Base-by-base conservation (phyloP, 169 alveolate species). In the Ichthyophthirius multifiliis region DNA sequence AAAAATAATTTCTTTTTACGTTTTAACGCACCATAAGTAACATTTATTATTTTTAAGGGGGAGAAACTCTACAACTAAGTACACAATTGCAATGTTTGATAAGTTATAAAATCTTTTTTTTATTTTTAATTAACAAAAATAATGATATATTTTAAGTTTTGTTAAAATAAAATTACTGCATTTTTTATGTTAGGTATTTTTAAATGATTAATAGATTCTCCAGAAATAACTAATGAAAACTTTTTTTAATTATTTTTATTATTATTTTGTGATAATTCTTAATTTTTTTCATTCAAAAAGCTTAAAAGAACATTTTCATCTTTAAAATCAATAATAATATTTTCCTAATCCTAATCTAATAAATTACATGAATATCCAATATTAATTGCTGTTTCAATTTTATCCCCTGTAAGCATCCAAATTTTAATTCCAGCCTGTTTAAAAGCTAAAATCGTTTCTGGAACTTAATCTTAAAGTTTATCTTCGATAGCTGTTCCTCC, bases 401-500 rank as follows among this genome's bases (percentile, higher is more conserved):
- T 92, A 78, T 93, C 97, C 15, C 98, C 98, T 4, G 98, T 95
- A 18, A 93, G 62, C 90, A 95, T 89, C 95, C 98, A 95, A 47
- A 95, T 78, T 55, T 93, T 87, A 32, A 92, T 91, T 3, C 99
- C 99, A 10, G 99, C 99, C 62, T 93, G 95, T 84, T 96, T 94
- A 48, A 97, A 78, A 43, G 94, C 96, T 43, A 89, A 83, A 20
- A 98, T 97, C 30, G 98, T 96, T 67, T 93, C 96, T n/a, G 97
- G 98, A 20, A 98, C 99, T 9, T 96, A 96, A 15, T 96, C 99
- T 94, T 97, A 97, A 43, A 96, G 89, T 80, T 94, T 94, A 84
- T 98, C 99, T 84, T 97, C 99, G 35, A 98, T 96, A 30, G 98
- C 99, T 12, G 99, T 96, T 34, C 95, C 93, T 6, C 99, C 99